Evolutionary conservation across 139 green algal genomes (phyloP).

Genomic region (Coccomyxa sp.): DNA sequence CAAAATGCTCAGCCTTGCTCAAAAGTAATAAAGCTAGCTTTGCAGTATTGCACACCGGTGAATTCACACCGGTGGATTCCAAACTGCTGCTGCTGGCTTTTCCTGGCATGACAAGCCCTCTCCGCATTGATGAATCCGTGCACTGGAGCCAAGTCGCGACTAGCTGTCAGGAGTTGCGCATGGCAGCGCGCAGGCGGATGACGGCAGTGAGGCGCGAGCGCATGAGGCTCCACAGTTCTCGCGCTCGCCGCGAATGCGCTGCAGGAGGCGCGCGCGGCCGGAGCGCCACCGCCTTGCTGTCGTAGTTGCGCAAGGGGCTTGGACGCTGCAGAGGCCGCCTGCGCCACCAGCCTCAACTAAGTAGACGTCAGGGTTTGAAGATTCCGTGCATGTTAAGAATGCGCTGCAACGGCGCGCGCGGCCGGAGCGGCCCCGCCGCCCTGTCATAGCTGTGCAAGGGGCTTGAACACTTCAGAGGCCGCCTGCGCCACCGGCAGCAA

Average conservation of each 20-base stretch:
- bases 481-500: neutral
- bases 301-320: neutral
- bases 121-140: no score
- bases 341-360: neutral
- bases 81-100: no score
- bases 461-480: neutral
- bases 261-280: neutral
- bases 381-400: neutral
- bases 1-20: no score
- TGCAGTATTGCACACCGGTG: no score
- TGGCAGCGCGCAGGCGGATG: constrained; percentile 10
- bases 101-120: no score
- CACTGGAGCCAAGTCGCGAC: no score
- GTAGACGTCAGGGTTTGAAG: neutral
- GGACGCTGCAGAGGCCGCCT: neutral
- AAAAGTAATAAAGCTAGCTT: no score
- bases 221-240: constrained; percentile 15
- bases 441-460: neutral
- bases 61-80: no score
- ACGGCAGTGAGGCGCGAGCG: constrained; percentile 3
- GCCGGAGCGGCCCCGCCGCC: neutral
- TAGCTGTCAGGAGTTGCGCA: no score
- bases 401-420: neutral
- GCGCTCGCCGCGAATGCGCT: constrained; percentile 5
- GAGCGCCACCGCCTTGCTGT: neutral